Base-by-base conservation (phyloP, 805 yeast genomes). In the Yamadazyma laniorum region DNA sequence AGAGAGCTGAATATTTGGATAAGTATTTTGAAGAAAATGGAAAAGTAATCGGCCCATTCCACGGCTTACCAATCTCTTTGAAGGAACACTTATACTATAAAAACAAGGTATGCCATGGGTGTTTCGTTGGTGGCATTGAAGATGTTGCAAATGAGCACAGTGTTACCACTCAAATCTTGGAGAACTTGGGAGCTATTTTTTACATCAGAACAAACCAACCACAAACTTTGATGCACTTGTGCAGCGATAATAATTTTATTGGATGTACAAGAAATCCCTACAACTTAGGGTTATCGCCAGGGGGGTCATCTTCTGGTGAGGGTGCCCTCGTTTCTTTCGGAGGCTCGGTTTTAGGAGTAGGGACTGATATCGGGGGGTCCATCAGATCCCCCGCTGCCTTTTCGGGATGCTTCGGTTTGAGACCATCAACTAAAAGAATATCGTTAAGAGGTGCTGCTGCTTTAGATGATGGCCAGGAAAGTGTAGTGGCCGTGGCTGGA, bases 401-500 rank as follows among this genome's bases (percentile, higher is more conserved):
- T 42, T 58, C 64, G 22, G 73, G 73, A 2, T 57, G 64, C 36
- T 51, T 45, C 38, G 74, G 73, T 6, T 57, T 68, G 35, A 60
- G 71, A 45, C 72, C 73, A 6, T 56, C 71, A 16, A 50, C 65
- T 9, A 58, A 55, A 42, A 52, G 74, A 51, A 47, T 64, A 28
- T 45, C 61, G 14, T 45, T 55, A 5, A 33, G 37, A 16, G 77
- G 78, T 40, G 71, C 74, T 44, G 64, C 79, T 49, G 61, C 81
- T 32, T 63, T 73, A 31, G 76, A 77, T 52, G 67, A 70, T 39
- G 88, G 85, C 35, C 81, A 77, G 53, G 85, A 82, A 56, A 65
- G 82, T 18, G 77, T 83, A 39, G 73, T 71, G n/a, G 77, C 81
- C 9, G 83, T 80, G 14, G 68, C 70, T 34, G 91, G 90, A 17